Conservation (phyloP, 2,329 filamentous ascomycete genomes). For the Ophiosphaerella herpotricha region DNA sequence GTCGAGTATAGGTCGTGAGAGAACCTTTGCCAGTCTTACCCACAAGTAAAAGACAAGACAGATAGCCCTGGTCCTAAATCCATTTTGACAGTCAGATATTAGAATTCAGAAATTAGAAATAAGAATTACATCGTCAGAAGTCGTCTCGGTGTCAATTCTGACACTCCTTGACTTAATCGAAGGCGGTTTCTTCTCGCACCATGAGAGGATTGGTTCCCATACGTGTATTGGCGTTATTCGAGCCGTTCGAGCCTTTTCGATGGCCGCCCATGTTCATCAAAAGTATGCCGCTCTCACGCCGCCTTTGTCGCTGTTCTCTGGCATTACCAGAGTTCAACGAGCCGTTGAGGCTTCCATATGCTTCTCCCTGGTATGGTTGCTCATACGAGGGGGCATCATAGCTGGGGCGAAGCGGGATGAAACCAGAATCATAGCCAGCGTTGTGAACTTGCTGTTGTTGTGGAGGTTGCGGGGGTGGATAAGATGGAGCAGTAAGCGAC, state of each 20-base stretch:
- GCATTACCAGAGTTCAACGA: constrained; percentile 30
- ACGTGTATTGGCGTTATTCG: constrained; percentile 29
- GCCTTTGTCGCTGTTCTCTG: constrained; percentile 38
- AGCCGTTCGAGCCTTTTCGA: constrained; percentile 44
- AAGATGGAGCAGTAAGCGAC: constrained; percentile 21
- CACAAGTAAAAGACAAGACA: constrained; percentile 8
- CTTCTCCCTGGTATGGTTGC: constrained; percentile 34
- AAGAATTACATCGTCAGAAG: constrained; percentile 9
- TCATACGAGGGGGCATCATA: constrained; percentile 49
- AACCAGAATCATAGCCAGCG: constrained; percentile 54
- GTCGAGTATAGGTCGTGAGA: not conserved
- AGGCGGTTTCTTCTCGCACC: constrained; percentile 38
- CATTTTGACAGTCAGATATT: constrained; percentile 31
- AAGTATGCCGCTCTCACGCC: constrained; percentile 47
- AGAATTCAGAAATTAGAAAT: constrained; percentile 37
- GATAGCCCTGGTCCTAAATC: constrained; percentile 18
- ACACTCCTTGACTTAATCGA: constrained; percentile 24
- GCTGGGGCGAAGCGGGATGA: constrained; percentile 56
- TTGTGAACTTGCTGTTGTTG: constrained; percentile 31
- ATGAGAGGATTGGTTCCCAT: constrained; percentile 33
- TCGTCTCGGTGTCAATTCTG: constrained; percentile 14
- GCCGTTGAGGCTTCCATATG: constrained; percentile 43
- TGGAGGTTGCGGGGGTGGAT: constrained; percentile 32
- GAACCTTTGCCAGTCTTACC: not conserved
- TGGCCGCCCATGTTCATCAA: constrained; percentile 45